Base-by-base conservation (phyloP, 1,284 basidiomycete species). In the Chalciporus piperatoides region DNA sequence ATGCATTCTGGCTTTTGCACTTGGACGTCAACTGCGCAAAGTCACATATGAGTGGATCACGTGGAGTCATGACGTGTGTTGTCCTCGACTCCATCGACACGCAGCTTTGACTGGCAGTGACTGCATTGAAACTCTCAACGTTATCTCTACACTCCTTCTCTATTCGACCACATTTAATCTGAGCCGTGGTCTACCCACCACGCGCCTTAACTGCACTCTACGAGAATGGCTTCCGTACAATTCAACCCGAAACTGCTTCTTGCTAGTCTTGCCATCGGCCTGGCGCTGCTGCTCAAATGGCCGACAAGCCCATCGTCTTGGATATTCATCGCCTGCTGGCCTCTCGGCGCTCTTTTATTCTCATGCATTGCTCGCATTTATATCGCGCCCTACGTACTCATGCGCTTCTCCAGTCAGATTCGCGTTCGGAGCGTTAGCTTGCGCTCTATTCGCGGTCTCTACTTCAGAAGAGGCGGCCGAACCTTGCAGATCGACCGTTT, bases 381-480 rank as follows among this genome's bases (percentile, higher is more conserved):
- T 61, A 69, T 89, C 50, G 74, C 78, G 2, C 86, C 86, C 46
- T 81, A 77, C 63, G 65, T 84, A 38, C 71, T 89, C 23, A 70
- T 74, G 41, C 73, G 74, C 35, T 67, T 81, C 49, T 84, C 82
- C 9, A 75, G 73, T 41, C 82, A 80, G 56, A 70, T 89, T 52
- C 80, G 80, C 17, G 74, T 87, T 25, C 77, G 81, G 37, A 87
- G 83, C 60, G 75, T 89, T 49, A 89, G 87, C 61, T 69, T 86
- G 37, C 78, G 84, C 46, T 90, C 87, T 21, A 80, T 90, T 54
- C 80, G 84, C 41, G 86, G 87, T 21, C 70, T 90, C 32, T 87
- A 84, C 66, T 75, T 87, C 51, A 75, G 78, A 43, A 71, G 70
- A 36, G 79, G 81, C 36, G 68, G 64, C 44, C 70, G 74, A 46